These are phyloP conservation scores for Salix koriyanagi DNA, from an alignment of 345 rosid species.

Conservation along the genomic window DNA sequence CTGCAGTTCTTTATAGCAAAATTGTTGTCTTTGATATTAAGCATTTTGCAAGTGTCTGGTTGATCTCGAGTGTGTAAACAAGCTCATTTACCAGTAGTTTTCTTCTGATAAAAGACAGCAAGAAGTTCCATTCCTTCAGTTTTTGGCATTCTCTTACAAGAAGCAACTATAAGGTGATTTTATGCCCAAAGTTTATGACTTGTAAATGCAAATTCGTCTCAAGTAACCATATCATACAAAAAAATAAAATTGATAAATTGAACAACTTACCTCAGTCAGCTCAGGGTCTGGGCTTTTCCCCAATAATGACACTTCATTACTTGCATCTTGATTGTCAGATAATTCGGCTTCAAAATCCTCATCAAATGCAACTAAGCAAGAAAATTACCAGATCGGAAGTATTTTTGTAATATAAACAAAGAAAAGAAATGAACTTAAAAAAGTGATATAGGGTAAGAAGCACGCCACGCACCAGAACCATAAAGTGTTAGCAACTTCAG, in stretches of 20 bases:
- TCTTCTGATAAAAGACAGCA: neutral
- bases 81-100: neutral
- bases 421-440: neutral
- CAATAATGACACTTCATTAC: conserved; percentile 69
- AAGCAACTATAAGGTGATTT: neutral
- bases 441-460: conserved; percentile 3
- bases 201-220: neutral
- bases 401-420: neutral
- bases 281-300: conserved; percentile 65
- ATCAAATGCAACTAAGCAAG: conserved; percentile 76
- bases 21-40: neutral
- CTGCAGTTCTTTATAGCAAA: neutral
- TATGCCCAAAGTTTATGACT: neutral
- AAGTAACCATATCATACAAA: neutral
- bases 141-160: neutral
- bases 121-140: neutral
- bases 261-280: conserved; percentile 71
- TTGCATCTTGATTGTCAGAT: conserved; percentile 72
- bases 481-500: conserved; percentile 78
- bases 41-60: neutral
- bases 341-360: conserved; percentile 98
- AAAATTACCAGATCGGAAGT: conserved; percentile 1
- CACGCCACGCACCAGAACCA: conserved; percentile 69
- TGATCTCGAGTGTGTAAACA: neutral
- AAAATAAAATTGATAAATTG: conserved; percentile 10